These are phyloP conservation scores for Phytophthora cajani DNA, from an alignment of 352 stramenopile species.

Conservation along the genomic window DNA sequence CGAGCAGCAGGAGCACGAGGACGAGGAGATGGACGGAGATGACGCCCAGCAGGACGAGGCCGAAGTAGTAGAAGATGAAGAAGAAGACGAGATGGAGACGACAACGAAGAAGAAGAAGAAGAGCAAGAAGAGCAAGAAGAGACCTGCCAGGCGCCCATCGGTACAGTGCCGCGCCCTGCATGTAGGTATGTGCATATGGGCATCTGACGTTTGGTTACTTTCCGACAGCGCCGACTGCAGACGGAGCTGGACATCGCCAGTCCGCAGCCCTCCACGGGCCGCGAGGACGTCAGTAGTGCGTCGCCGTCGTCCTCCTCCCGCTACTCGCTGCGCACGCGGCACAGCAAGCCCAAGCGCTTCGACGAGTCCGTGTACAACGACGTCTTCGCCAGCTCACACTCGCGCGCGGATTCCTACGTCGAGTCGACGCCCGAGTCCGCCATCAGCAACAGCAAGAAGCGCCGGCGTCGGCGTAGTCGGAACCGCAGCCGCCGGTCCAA, in stretches of 20 bases:
- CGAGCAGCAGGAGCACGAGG: not conserved
- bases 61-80: not conserved
- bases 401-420: conserved; percentile 23
- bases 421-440: conserved; percentile 21
- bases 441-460: conserved; percentile 36
- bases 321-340: conserved; percentile 65
- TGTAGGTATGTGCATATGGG: no score
- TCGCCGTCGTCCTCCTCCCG: conserved; percentile 33
- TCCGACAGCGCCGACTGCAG: conserved; percentile 31
- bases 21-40: not conserved
- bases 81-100: not conserved
- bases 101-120: conserved; percentile 8
- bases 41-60: not conserved
- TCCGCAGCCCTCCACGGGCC: conserved; percentile 7
- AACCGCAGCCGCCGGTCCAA: conserved; percentile 21
- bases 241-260: conserved; percentile 19
- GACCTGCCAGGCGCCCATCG: conserved; percentile 9
- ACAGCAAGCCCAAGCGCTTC: conserved; percentile 63
- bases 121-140: conserved; percentile 4
- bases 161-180: conserved; percentile 4
- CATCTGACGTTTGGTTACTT: not conserved
- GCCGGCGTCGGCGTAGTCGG: conserved; percentile 17
- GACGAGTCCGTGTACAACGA: conserved; percentile 76
- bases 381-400: conserved; percentile 49
- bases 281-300: conserved; percentile 21